Base-by-base conservation (phyloP, 345 rosid genomes). In the Aegle marmelos region DNA sequence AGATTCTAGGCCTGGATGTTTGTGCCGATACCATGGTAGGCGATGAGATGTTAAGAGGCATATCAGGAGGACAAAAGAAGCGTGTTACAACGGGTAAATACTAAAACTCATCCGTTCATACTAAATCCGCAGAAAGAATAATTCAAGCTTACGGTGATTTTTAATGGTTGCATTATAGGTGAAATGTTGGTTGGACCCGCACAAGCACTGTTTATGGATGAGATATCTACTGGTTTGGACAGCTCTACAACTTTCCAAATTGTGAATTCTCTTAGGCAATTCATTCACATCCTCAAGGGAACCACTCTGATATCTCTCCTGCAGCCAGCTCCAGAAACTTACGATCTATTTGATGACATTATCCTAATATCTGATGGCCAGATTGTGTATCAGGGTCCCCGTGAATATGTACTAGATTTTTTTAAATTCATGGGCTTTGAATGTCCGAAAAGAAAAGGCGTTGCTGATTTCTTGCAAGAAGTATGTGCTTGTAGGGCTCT, bases 291-390 rank as follows among this genome's bases (percentile, higher is more conserved):
- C 78, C 74, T 90, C 9, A 78, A 87, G 19, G 93, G 87, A 77
- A 92, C 98, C 19, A 83, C 91, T 53, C 69, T 90, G 66, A 87
- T 92, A 74, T 92, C 97, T 0, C 95, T 94, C 31, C 95, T 92
- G 50, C 98, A 94, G 79, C 97, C 94, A 5, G 91, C 95, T 21
- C 95, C 95, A 4, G 95, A 92, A 73, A 91, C 95, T 3, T 94
- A 85, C 39, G 83, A 89, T 66, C 89, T 94, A 34, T 94, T 94
- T 53, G 95, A 94, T 80, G 94, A 94, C 69, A 74, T 92, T 31
- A 88, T 93, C 72, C 87, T 93, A 31, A 73, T 89, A 74, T 91
- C 95, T 13, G 96, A 94, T 56, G 93, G 98, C 6, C 88, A 76
- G 76, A 70, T 70, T 48, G 73, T 70, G 37, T 70, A 70, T 17